Percentiles rank a stretch among this genome's conserved stretches.
These are phyloP conservation scores for Plasmodium malariae DNA, from an alignment of 169 alveolate species.

Conservation along the genomic window DNA sequence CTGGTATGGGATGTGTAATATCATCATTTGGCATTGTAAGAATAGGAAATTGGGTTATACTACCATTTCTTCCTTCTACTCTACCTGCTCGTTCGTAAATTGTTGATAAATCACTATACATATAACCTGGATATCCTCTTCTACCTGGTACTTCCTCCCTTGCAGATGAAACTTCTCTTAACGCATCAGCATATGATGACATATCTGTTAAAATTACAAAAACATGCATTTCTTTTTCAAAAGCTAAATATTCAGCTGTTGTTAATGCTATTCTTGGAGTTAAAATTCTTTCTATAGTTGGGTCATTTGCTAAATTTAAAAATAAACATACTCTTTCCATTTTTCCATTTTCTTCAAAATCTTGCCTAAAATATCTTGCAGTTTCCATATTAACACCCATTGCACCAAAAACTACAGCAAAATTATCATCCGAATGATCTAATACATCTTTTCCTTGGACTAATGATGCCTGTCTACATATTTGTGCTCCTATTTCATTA, in stretches of 20 bases:
- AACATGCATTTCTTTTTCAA: conserved; percentile 98
- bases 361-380: conserved; percentile 99
- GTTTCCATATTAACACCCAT: conserved; percentile 99
- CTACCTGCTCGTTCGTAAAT: conserved; percentile 99
- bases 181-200: conserved; percentile 99
- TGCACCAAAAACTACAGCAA: conserved; percentile 99
- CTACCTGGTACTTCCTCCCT: conserved; percentile 99
- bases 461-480: conserved; percentile 99
- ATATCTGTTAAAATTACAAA: conserved; percentile 99
- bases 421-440: conserved; percentile 99
- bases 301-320: conserved; percentile 99
- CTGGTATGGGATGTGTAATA: conserved; percentile 99
- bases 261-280: conserved; percentile 99
- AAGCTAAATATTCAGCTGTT: conserved; percentile 99
- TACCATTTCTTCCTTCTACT: conserved; percentile 97
- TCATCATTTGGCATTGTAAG: conserved; percentile 99
- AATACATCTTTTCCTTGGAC: conserved; percentile 98
- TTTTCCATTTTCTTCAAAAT: conserved; percentile 99
- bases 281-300: conserved; percentile 98
- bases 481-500: conserved; percentile 99
- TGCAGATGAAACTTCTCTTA: conserved; percentile 99
- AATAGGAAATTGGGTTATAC: conserved; percentile 99
- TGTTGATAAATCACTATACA: conserved; percentile 99
- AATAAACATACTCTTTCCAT: conserved; percentile 99
- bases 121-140: conserved; percentile 99